phyloP scores from a whole-genome alignment of 441 rosid genomes.

The Croton laevigatus region DNA sequence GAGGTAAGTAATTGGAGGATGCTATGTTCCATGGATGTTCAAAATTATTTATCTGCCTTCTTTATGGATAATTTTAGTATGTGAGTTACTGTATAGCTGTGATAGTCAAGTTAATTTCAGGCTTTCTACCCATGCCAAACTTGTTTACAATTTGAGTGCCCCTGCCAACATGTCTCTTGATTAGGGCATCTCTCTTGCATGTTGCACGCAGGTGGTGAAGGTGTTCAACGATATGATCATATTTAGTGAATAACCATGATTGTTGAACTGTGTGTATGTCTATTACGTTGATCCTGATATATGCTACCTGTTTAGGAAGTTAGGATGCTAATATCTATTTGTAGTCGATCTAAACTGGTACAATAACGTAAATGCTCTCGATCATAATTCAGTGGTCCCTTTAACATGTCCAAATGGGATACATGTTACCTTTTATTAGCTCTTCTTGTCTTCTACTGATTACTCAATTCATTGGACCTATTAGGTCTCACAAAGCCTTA shows the following conservation, averaged over 20 bases:
- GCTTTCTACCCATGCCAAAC: background rate
- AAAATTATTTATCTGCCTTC: background rate
- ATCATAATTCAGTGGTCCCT: too few relatives aligned
- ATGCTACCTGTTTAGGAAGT: background rate
- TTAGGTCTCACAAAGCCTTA: too few relatives aligned
- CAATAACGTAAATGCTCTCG: too few relatives aligned
- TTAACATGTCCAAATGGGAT: too few relatives aligned
- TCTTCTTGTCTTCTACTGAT: too few relatives aligned
- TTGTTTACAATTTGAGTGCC: background rate
- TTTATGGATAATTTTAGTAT: background rate
- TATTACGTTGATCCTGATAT: too few relatives aligned
- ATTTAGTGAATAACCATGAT: too few relatives aligned
- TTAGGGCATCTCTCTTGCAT: background rate
- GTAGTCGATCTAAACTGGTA: too few relatives aligned
- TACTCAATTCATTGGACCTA: too few relatives aligned
- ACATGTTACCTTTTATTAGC: too few relatives aligned
- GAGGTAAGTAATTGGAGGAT: constrained; percentile 34
- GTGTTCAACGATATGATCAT: background rate
- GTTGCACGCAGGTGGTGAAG: background rate
- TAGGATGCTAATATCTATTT: background rate
- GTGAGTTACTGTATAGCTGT: background rate
- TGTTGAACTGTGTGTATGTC: too few relatives aligned
- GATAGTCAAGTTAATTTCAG: background rate
- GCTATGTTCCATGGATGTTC: background rate
- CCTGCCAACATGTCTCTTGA: background rate